Evolutionary conservation across 306 rosid genomes (phyloP), one percentile per base, ranked within the genome.

Genomic region (Ormosia emarginata): DNA sequence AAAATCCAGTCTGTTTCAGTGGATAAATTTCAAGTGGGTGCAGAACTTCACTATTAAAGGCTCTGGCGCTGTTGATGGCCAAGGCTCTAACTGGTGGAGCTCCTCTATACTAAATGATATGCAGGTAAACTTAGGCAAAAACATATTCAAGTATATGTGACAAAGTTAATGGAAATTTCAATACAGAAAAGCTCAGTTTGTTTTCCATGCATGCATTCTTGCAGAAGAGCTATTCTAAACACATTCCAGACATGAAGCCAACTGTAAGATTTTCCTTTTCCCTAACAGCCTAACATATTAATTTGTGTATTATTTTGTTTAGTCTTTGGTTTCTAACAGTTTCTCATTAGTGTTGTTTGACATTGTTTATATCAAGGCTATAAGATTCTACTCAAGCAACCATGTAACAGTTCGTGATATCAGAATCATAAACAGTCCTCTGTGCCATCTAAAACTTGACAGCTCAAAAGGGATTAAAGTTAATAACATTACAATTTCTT

Each of bases 401-500:
- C 46, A 86, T 71, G 79, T 95, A 46, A 86, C 86, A 17, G 90
- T 95, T 82, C 82, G 84, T 6, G 85, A 92, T 44, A 88, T 93
- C 74, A 92, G 65, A 88, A 93, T 95, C 76, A 81, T 87, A 63
- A 89, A 93, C 84, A 93, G 99, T 72, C 98, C 99, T 75, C 89
- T 87, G 52, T 95, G 98, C 85, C 98, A 95, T 88, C 85, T 95
- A 30, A 95, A 95, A 75, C 93, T 93, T 75, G 99, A 95, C 90
- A 88, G 78, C 82, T 95, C 97, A 66, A 81, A 83, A 37, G 77
- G 89, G 33, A 86, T 95, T 50, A 69, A 87, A 82, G 91, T 93
- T 58, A 37, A 78, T 33, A 92, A 92, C 78, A 88, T 95, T 43
- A 92, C 92, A 34, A 93, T 95, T 67, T 90, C 87, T 71, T 92